A percentile compares a stretch with the other conserved stretches of the same genome.
These are phyloP conservation scores for Sesbania bispinosa DNA, from an alignment of 306 rosid genomes.

Conservation along the genomic window DNA sequence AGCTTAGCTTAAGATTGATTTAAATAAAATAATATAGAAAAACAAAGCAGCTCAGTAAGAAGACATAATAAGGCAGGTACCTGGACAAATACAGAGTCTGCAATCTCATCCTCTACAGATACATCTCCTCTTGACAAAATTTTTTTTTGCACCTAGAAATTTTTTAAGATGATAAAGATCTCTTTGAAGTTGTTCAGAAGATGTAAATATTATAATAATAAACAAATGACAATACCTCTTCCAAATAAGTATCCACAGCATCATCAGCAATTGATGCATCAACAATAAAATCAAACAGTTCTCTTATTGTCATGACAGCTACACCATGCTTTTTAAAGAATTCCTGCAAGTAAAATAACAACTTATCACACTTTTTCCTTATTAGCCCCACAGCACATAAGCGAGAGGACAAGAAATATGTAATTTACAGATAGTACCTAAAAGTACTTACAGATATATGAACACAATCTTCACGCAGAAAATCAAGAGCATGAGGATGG, in stretches of 20 bases:
- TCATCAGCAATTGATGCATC: slow-evolving; percentile 80
- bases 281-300: slow-evolving; percentile 86
- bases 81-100: slow-evolving; percentile 75
- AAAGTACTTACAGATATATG: slow-evolving; percentile 69
- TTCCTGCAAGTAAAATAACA: slow-evolving; percentile 48
- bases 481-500: slow-evolving; percentile 83
- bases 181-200: slow-evolving; percentile 15
- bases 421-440: neutral
- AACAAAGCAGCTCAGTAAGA: too few relatives aligned
- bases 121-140: slow-evolving; percentile 57
- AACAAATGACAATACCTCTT: slow-evolving; percentile 46
- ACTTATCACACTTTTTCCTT: slow-evolving; percentile 6
- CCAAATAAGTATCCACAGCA: slow-evolving; percentile 72
- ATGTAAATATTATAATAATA: neutral
- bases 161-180: neutral
- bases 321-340: slow-evolving; percentile 84
- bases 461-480: slow-evolving; percentile 75
- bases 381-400: neutral
- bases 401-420: neutral
- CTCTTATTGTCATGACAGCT: slow-evolving; percentile 84
- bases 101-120: slow-evolving; percentile 78
- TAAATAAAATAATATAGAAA: too few relatives aligned
- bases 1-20: too few relatives aligned
- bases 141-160: slow-evolving; percentile 60
- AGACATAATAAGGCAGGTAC: slow-evolving; percentile 30